Evolutionary conservation across 306 rosid genomes (phyloP), one percentile per base, ranked within the genome.

Genomic region (Quercus variabilis): DNA sequence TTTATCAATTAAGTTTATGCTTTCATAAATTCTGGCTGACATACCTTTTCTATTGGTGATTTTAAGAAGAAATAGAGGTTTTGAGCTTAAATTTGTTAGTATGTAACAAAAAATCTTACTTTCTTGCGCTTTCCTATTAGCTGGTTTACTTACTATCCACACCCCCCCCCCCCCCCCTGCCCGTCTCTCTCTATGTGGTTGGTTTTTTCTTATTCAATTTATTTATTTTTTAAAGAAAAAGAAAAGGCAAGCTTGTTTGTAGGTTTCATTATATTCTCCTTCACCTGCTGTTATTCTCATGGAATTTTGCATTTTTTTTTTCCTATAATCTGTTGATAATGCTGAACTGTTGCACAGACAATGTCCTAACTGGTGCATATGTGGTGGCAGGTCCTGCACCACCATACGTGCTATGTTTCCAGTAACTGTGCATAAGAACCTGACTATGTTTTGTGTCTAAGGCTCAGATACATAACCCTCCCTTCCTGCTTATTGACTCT

Each of bases 361-460:
- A 76, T 83, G 81, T 88, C 84, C 93, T 92, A 85, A 92, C 88
- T 67, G 79, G 83, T 89, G 92, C 88, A 88, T 81, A 84, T 91
- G 93, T 91, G 97, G 97, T 88, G 89, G 97, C 97, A 92, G 97
- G 96, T 92, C 85, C 84, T 91, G 95, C 94, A 82, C 99, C 92
- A 87, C 95, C 77, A 79, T 89, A 86, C 86, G 89, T 83, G 97
- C 85, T 87, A 87, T 90, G 84, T 86, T 89, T 86, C 89, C 92
- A 87, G 97, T 86, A 80, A 86, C 87, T 89, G 79, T 85, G 94
- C 91, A 87, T 83, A 83, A 86, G 88, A 84, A 86, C 92, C 86
- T 87, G 83, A 76, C 69, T 82, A 35, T 79, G 84, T 80, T 86
- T 89, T 88, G 83, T 87, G 85, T 86, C 74, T 87, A 86, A 79